phyloP scores from a whole-genome alignment of 441 rosid species.

The Sinapis alba region DNA sequence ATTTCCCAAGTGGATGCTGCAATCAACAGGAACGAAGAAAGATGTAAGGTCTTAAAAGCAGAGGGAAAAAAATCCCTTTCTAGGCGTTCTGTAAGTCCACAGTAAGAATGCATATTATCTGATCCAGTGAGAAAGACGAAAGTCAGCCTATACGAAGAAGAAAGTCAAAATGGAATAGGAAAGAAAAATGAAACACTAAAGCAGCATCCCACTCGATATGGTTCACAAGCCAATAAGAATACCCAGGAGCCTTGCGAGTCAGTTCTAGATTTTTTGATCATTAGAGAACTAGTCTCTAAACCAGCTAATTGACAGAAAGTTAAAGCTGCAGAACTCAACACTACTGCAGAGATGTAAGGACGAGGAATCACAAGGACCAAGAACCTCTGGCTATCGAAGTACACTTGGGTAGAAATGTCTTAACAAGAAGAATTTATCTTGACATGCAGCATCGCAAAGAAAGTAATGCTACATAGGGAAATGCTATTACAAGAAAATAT shows the following conservation, averaged over 20 bases:
- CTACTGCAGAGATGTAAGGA: constrained; percentile 13
- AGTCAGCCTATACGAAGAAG: neutral
- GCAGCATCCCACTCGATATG: constrained; percentile 10
- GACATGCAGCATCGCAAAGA: constrained; percentile 15
- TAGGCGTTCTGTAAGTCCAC: constrained; percentile 14
- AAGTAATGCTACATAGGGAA: constrained; percentile 6
- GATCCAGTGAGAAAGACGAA: constrained; percentile 21
- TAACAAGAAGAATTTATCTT: neutral
- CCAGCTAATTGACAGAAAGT: constrained; percentile 3
- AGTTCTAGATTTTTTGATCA: constrained; percentile 20
- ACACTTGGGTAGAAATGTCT: constrained; percentile 15
- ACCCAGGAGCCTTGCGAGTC: neutral
- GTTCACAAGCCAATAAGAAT: constrained; percentile 10
- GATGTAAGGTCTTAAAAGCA: constrained; percentile 17
- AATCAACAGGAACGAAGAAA: constrained; percentile 34
- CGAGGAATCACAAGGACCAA: constrained; percentile 21
- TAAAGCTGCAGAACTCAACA: constrained; percentile 11
- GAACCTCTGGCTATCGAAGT: constrained; percentile 20
- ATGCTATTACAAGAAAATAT: constrained; percentile 8
- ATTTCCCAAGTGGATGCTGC: constrained; percentile 99
- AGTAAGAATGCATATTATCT: constrained; percentile 13
- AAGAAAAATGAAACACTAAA: constrained; percentile 14
- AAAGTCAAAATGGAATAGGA: constrained; percentile 7
- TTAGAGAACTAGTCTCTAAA: constrained; percentile 6
- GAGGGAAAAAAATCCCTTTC: neutral